Evolutionary conservation across 345 rosid genomes (phyloP).

Genomic region (Eucalyptus cloeziana): DNA sequence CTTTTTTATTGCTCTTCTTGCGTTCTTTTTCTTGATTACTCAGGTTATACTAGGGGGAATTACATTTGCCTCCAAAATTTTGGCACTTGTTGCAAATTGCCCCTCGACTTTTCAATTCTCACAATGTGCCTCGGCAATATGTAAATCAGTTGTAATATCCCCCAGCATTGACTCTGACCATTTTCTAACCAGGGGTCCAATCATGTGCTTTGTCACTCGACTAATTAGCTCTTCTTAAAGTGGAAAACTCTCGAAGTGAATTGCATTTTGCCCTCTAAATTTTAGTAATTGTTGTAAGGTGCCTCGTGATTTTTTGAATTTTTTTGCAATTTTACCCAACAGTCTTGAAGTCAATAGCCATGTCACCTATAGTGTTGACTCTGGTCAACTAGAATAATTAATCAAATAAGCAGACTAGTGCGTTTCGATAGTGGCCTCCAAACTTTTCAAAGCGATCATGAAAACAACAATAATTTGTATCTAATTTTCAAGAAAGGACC

Average conservation of each 20-base stretch:
- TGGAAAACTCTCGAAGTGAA: background rate
- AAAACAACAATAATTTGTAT: background rate
- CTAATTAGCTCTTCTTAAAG: background rate
- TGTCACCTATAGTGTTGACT: background rate
- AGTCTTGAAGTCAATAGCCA: background rate
- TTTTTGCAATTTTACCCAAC: background rate
- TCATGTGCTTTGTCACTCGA: background rate
- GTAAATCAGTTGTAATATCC: too few species aligned
- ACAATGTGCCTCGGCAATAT: background rate
- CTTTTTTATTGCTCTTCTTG: background rate
- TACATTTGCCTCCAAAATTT: background rate
- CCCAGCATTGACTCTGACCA: background rate
- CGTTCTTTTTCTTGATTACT: background rate
- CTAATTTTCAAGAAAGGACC: background rate
- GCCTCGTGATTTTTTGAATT: background rate
- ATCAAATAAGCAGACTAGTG: background rate
- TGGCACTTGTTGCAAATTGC: background rate
- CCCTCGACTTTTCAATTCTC: background rate
- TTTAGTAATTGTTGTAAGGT: background rate
- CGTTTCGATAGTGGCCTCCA: background rate
- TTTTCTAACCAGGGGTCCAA: background rate
- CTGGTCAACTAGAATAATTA: background rate
- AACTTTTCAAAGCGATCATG: background rate
- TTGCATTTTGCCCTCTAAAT: background rate
- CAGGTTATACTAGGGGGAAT: background rate